phyloP scores from a whole-genome alignment of 1,284 basidiomycete species.

The Naganishia sp. region DNA sequence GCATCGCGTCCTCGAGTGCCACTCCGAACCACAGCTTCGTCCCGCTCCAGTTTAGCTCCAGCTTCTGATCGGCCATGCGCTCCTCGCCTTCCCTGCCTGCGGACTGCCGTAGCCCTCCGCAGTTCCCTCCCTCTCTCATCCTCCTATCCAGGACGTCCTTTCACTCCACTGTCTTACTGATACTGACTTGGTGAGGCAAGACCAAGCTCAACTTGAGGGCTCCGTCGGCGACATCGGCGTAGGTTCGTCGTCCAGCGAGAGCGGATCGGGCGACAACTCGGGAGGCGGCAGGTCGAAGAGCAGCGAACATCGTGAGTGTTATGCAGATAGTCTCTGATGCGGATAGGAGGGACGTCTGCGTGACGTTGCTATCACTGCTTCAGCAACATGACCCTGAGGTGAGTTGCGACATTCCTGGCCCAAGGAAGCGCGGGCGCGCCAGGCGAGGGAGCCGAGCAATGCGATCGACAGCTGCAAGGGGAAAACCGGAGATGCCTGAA shows the following conservation, averaged over 20 bases:
- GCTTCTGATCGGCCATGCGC: not conserved
- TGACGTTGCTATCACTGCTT: conserved; percentile 11
- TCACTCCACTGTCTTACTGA: not conserved
- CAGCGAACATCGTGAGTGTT: conserved; percentile 37
- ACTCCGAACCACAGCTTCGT: no score
- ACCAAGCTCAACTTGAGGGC: conserved; percentile 77
- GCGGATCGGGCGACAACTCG: conserved; percentile 40
- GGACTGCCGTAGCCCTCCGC: not conserved
- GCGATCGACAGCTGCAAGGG: conserved; percentile 17
- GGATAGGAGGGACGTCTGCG: not conserved
- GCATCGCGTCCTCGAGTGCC: no score
- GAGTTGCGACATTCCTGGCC: conserved; percentile 10
- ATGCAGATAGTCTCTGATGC: conserved; percentile 2
- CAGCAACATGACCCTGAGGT: conserved; percentile 9
- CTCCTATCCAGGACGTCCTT: not conserved
- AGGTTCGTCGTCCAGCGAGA: conserved; percentile 67
- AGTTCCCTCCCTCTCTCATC: not conserved
- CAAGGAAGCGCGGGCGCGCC: conserved; percentile 26
- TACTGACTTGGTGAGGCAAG: conserved; percentile 85
- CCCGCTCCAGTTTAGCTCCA: not conserved
- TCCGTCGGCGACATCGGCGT: conserved; percentile 72
- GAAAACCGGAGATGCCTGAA: conserved; percentile 18
- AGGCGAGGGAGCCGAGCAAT: conserved; percentile 16
- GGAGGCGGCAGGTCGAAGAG: conserved; percentile 50
- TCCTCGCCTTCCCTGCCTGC: not conserved